Conservation (phyloP, 306 rosid species). For the Boehmeria nivea region DNA sequence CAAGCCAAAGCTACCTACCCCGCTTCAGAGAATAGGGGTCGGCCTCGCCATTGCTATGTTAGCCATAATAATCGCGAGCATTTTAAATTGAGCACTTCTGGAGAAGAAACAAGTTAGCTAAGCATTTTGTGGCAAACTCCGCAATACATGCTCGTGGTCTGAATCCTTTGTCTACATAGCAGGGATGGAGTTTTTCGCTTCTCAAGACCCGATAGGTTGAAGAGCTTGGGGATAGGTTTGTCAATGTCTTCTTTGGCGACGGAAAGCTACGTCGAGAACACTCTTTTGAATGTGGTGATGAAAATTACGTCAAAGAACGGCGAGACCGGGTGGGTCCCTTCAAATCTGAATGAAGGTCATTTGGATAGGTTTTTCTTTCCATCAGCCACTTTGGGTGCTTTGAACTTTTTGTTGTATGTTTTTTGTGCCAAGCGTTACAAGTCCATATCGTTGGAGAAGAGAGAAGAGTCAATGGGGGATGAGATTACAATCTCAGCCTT, state of each 20-base stretch:
- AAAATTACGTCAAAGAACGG: constrained; percentile 37
- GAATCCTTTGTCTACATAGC: constrained; percentile 52
- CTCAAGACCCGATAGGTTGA: constrained; percentile 46
- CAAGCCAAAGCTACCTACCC: constrained; percentile 1
- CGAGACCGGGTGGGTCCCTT: constrained; percentile 53
- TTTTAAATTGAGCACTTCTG: too few relatives aligned
- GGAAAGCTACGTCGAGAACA: constrained; percentile 46
- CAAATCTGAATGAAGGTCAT: constrained; percentile 56
- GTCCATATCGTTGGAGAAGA: too few relatives aligned
- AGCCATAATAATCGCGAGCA: constrained; percentile 34
- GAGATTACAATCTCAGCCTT: too few relatives aligned
- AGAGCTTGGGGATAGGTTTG: constrained; percentile 53
- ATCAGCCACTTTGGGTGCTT: constrained; percentile 32
- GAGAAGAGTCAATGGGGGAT: too few relatives aligned
- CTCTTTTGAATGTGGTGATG: constrained; percentile 41
- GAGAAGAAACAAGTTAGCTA: too few relatives aligned
- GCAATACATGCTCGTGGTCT: constrained; percentile 45
- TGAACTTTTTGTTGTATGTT: constrained; percentile 34
- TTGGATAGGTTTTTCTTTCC: constrained; percentile 55
- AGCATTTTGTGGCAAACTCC: constrained; percentile 47
- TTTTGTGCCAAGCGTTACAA: constrained; percentile 39
- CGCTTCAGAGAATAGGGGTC: constrained; percentile 44
- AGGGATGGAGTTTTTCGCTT: constrained; percentile 52
- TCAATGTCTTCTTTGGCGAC: constrained; percentile 50
- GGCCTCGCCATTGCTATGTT: constrained; percentile 37